These are phyloP conservation scores for Elasticomyces elasticus DNA, from an alignment of 495 filamentous ascomycete genomes.

Conservation along the genomic window DNA sequence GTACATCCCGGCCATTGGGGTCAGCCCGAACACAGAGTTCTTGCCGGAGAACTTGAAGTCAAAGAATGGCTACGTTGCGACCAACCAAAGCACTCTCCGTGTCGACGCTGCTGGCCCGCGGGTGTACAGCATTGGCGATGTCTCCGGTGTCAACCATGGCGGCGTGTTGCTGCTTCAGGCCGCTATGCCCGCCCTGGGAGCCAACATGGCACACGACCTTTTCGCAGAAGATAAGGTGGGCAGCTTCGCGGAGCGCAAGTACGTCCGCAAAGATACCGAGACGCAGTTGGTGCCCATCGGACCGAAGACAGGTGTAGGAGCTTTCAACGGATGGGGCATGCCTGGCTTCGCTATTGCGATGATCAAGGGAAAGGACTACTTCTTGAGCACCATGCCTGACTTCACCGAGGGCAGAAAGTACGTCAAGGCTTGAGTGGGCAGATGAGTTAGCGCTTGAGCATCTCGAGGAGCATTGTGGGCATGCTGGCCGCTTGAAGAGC, in stretches of 20 bases:
- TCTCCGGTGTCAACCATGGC: constrained; percentile 22
- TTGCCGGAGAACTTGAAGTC: constrained; percentile 31
- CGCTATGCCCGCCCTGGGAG: constrained; percentile 34
- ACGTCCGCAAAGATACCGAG: constrained; percentile 26
- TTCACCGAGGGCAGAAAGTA: constrained; percentile 8
- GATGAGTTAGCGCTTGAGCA: background rate
- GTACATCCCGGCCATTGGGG: constrained; percentile 42
- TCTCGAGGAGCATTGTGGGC: too few relatives aligned
- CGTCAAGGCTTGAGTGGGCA: constrained; percentile 2
- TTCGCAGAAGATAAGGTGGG: constrained; percentile 14
- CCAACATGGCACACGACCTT: constrained; percentile 39
- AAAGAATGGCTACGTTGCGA: constrained; percentile 34
- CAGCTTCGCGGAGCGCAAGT: constrained; percentile 23
- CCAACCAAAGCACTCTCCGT: constrained; percentile 36
- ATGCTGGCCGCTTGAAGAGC: too few relatives aligned
- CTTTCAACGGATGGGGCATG: constrained; percentile 42
- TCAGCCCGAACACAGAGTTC: constrained; percentile 38
- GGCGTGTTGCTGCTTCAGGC: constrained; percentile 35
- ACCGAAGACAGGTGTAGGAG: constrained; percentile 44
- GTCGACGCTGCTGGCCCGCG: constrained; percentile 40
- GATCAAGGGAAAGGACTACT: constrained; percentile 55
- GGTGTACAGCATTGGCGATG: constrained; percentile 43
- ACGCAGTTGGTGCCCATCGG: constrained; percentile 47
- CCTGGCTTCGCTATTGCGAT: constrained; percentile 49
- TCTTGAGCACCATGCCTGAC: constrained; percentile 25